phyloP scores from a whole-genome alignment of 2,329 filamentous ascomycete genomes.

The Penicillium palitans region DNA sequence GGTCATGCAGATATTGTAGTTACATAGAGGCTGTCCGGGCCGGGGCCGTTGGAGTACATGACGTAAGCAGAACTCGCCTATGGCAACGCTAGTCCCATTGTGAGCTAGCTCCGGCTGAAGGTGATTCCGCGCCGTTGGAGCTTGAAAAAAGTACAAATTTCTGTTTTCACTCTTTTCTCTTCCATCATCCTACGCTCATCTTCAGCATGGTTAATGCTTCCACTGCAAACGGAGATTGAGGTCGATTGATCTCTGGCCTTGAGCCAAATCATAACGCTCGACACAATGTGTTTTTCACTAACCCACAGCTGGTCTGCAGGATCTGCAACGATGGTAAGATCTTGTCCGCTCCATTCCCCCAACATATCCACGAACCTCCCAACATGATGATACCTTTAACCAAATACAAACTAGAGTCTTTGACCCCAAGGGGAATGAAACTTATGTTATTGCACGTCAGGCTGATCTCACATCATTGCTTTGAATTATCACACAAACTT shows the following conservation, averaged over 20 bases:
- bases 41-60: neutral
- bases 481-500: constrained; percentile 18
- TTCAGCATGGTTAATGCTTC: constrained; percentile 23
- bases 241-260: neutral
- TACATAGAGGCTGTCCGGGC: neutral
- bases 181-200: constrained; percentile 21
- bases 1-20: neutral
- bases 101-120: constrained; percentile 29
- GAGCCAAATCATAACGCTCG: neutral
- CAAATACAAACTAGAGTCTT: constrained; percentile 89
- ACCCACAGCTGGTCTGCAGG: constrained; percentile 8
- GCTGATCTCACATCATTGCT: constrained; percentile 65
- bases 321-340: constrained; percentile 32
- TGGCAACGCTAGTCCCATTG: constrained; percentile 5
- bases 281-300: neutral
- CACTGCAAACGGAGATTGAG: constrained; percentile 13
- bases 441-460: constrained; percentile 80
- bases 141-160: constrained; percentile 37
- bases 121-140: constrained; percentile 29
- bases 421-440: constrained; percentile 82
- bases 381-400: constrained; percentile 78
- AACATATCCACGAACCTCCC: constrained; percentile 34
- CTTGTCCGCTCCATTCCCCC: constrained; percentile 11
- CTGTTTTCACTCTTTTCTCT: constrained; percentile 24
- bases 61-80: constrained; percentile 8